These are phyloP conservation scores for Pythium chondricola DNA, from an alignment of 352 stramenopile species.

Conservation along the genomic window DNA sequence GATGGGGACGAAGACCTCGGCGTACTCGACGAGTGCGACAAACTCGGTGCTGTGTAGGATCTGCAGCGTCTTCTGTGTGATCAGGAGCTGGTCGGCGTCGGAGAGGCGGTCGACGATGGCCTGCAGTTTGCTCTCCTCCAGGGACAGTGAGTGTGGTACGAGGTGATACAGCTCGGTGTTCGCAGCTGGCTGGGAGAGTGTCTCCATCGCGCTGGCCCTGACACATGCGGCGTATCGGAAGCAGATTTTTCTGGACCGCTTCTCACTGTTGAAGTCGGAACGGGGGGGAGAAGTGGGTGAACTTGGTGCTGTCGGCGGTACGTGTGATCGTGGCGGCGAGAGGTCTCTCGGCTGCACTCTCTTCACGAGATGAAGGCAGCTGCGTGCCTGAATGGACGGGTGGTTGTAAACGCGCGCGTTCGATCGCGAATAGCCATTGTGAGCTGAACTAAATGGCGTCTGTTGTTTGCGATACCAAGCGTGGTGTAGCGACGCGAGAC, in stretches of 20 bases:
- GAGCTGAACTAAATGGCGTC: neutral
- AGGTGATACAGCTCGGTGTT: too few species aligned
- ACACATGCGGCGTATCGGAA: too few species aligned
- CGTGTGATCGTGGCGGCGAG: too few species aligned
- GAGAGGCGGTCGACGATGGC: neutral
- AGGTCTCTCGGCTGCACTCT: too few species aligned
- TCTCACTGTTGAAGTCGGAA: too few species aligned
- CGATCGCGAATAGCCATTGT: neutral
- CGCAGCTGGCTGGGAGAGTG: too few species aligned
- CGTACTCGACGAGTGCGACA: constrained; percentile 23
- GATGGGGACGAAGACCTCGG: constrained; percentile 21
- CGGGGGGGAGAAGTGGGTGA: too few species aligned
- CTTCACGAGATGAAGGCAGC: neutral
- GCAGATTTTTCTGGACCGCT: too few species aligned
- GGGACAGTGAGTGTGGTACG: too few species aligned
- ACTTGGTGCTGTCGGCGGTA: too few species aligned
- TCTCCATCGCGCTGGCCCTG: too few species aligned
- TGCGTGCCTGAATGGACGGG: neutral
- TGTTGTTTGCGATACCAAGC: neutral
- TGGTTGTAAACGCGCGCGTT: neutral
- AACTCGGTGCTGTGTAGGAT: constrained; percentile 22
- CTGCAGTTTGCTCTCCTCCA: neutral
- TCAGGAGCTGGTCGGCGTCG: neutral
- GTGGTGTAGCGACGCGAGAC: neutral
- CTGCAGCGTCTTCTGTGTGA: constrained; percentile 11